Evolutionary conservation across 495 filamentous ascomycete species (phyloP), one percentile per base, ranked within the genome.

Genomic region (Cercophora samala): DNA sequence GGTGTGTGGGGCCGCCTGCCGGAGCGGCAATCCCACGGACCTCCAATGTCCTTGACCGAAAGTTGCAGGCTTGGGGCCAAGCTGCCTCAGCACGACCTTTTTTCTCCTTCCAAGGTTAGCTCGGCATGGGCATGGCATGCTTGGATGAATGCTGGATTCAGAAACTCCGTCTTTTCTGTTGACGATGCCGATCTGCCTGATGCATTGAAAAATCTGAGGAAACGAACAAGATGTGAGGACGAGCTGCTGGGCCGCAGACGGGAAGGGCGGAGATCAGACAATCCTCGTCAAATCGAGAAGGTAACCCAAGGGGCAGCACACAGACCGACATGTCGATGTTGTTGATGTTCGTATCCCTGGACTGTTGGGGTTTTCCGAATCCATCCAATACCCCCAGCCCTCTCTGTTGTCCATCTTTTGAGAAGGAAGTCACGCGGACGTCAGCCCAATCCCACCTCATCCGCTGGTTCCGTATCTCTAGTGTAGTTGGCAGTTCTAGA

Each of bases 251-350:
- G 24, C 56, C 68, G 66, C 65, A 66, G 66, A 63, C 70, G 68
- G 70, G 66, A 72, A 59, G 53, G 67, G 64, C 26, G 67, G 19
- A 68, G 65, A 72, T 72, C 70, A 72, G 60, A 72, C 70, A 64
- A 52, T 53, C 52, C 64, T 23, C 62, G 66, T 62, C 37, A 29
- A 60, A 65, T 60, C 64, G 53, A 56, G n/a, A 56, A 56, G 53
- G 53, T 56, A 18, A 23, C 53, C 53, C 53, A 21, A 62, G 9
- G 24, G 51, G 32, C 26, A 25, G 32, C 29, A 32, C 29, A 32
- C 29, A 32, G 29, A 32, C 29, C 29, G 29, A 32, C 29, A 32
- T 32, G 29, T 32, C 8, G 29, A 32, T 54, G 52, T 13, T 54
- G 52, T 17, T 54, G 52, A n/a, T n/a, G n/a, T n/a, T n/a, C n/a